phyloP scores from a whole-genome alignment of 2,329 filamentous ascomycete species.

The Chaetomium sp. region DNA sequence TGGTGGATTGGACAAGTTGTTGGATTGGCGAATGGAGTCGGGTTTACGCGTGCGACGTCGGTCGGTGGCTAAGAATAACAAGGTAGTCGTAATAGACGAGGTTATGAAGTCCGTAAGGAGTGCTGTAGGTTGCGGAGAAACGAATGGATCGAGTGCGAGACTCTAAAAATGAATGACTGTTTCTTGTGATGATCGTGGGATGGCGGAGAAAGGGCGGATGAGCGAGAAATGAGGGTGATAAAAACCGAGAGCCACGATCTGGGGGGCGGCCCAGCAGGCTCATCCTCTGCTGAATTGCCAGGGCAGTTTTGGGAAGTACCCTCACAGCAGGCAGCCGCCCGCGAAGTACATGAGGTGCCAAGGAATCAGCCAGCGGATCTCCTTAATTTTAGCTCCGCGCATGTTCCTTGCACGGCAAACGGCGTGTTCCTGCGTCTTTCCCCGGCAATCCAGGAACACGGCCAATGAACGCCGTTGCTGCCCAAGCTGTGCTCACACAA shows the following conservation, averaged over 20 bases:
- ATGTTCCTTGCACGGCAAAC: conserved; percentile 10
- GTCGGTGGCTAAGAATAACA: background rate
- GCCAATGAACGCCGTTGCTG: conserved; percentile 1
- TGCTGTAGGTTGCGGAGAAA: conserved; percentile 13
- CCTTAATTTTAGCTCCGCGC: conserved; percentile 23
- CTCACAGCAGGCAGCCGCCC: conserved; percentile 6
- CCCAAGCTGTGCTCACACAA: background rate
- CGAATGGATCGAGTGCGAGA: conserved; percentile 23
- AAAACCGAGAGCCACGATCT: conserved; percentile 17
- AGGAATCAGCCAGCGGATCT: conserved; percentile 17
- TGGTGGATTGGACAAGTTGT: conserved; percentile 6
- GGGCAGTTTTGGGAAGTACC: conserved; percentile 7
- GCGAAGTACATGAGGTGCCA: conserved; percentile 9
- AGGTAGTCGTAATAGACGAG: background rate
- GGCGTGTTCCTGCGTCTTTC: conserved; percentile 22
- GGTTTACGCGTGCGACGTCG: background rate
- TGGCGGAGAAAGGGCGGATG: background rate
- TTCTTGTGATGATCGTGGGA: conserved; percentile 15
- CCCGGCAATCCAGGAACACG: conserved; percentile 8
- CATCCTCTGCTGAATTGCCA: conserved; percentile 3
- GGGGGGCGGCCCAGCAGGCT: conserved; percentile 7
- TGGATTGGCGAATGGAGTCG: background rate
- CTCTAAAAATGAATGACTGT: conserved; percentile 23
- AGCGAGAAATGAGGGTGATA: conserved; percentile 19
- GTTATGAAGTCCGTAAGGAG: background rate